These are phyloP conservation scores for Neurospora sp. DNA, from an alignment of 495 filamentous ascomycete species.

Conservation along the genomic window DNA sequence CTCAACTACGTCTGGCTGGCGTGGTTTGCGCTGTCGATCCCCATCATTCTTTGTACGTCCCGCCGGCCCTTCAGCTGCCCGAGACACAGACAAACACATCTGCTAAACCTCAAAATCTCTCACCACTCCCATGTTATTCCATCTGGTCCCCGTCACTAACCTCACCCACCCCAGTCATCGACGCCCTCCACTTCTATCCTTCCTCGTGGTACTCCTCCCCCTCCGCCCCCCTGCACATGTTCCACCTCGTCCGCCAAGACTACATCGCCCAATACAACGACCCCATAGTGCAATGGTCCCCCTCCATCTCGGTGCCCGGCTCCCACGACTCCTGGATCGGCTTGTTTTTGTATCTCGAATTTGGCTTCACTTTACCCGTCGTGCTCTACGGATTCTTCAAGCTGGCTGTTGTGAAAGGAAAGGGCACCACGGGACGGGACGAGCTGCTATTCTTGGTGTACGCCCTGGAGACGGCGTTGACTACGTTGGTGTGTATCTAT, in stretches of 20 bases:
- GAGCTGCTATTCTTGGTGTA: constrained; percentile 58
- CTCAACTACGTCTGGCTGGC: constrained; percentile 51
- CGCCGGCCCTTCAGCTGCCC: background rate
- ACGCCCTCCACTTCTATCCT: constrained; percentile 58
- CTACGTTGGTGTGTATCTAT: constrained; percentile 58
- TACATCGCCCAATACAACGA: constrained; percentile 66
- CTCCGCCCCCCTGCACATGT: constrained; percentile 32
- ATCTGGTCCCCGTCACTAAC: background rate
- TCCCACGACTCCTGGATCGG: constrained; percentile 53
- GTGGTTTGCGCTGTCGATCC: constrained; percentile 60
- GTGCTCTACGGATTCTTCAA: constrained; percentile 46
- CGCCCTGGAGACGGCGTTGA: constrained; percentile 58
- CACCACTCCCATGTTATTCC: background rate
- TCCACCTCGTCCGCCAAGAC: constrained; percentile 42
- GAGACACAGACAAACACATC: too few species aligned
- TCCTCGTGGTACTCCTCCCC: constrained; percentile 34
- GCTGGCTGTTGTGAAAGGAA: constrained; percentile 13
- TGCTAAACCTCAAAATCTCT: background rate
- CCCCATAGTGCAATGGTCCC: constrained; percentile 58
- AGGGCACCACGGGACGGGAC: constrained; percentile 39
- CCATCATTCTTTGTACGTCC: constrained; percentile 54
- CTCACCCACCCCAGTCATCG: constrained; percentile 40
- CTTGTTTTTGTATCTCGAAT: constrained; percentile 58
- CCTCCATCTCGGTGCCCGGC: constrained; percentile 19
- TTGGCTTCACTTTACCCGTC: constrained; percentile 56